Evolutionary conservation across 2,329 filamentous ascomycete genomes (phyloP).

Genomic region (Xylariales sp.): DNA sequence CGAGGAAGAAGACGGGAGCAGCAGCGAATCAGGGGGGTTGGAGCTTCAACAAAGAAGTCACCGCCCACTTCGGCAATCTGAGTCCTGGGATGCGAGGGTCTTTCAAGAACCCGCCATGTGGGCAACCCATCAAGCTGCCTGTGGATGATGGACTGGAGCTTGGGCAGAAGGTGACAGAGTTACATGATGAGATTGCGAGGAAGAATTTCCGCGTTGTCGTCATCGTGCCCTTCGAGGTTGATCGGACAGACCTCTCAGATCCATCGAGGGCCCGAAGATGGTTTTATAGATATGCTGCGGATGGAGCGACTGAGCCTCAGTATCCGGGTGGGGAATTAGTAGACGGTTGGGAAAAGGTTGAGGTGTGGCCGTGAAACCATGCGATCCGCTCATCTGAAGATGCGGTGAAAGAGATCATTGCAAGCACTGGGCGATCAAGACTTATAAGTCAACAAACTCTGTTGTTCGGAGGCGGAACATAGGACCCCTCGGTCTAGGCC

Average conservation of each 20-base stretch:
- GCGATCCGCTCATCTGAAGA: too few relatives aligned
- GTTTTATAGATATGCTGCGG: constrained; percentile 57
- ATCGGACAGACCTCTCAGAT: constrained; percentile 67
- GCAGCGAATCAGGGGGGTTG: constrained; percentile 37
- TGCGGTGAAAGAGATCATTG: too few relatives aligned
- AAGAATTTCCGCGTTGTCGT: constrained; percentile 79
- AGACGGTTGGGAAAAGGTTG: constrained; percentile 60
- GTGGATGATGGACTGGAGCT: constrained; percentile 37
- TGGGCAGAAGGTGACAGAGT: constrained; percentile 63
- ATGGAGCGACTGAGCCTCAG: constrained; percentile 23
- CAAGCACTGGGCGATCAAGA: too few relatives aligned
- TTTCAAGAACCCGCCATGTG: constrained; percentile 69
- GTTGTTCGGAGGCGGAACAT: too few relatives aligned
- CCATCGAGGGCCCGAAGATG: constrained; percentile 59
- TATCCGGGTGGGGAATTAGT: constrained; percentile 31
- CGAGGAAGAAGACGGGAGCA: constrained; percentile 30
- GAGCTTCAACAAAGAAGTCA: constrained; percentile 77
- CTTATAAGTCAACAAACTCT: too few relatives aligned
- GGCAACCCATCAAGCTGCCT: constrained; percentile 51
- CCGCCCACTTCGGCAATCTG: constrained; percentile 85
- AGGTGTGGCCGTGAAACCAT: constrained; percentile 63
- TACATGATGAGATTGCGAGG: constrained; percentile 67
- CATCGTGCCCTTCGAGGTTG: constrained; percentile 72
- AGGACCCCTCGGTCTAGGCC: too few relatives aligned
- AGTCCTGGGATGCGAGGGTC: constrained; percentile 73